phyloP scores from a whole-genome alignment of 371 early-diverging fungal genomes.

The Chytridiales sp. region DNA sequence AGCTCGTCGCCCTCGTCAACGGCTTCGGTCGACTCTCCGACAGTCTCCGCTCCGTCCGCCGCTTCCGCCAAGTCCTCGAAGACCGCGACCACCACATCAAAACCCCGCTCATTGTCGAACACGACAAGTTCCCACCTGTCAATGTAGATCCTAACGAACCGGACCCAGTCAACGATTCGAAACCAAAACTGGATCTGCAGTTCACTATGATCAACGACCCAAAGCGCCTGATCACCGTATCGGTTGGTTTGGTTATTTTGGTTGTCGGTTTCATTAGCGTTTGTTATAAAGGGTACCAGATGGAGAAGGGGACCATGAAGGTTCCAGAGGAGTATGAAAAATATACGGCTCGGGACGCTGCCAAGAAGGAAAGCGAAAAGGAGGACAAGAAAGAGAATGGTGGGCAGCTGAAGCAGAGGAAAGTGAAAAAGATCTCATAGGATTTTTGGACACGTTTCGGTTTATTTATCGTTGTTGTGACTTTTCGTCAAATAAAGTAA shows the following conservation, averaged over 20 bases:
- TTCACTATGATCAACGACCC: conserved; percentile 21
- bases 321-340: conserved; percentile 14
- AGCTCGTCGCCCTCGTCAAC: conserved; percentile 92
- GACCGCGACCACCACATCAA: conserved; percentile 14
- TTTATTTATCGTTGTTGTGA: too few relatives aligned
- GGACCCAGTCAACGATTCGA: background rate
- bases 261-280: conserved; percentile 29
- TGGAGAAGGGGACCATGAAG: conserved; percentile 23
- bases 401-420: background rate
- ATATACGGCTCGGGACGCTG: background rate
- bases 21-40: conserved; percentile 82
- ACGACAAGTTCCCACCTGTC: background rate
- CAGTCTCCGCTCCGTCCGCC: conserved; percentile 39
- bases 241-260: conserved; percentile 24
- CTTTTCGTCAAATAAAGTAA: too few relatives aligned
- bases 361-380: conserved; percentile 2
- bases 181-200: conserved; percentile 9
- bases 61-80: conserved; percentile 22
- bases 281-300: conserved; percentile 23
- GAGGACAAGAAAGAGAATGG: conserved; percentile 5
- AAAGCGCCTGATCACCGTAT: conserved; percentile 20
- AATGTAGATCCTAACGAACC: background rate
- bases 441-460: too few relatives aligned
- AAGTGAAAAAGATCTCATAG: background rate
- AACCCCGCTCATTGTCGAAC: conserved; percentile 3